A percentile compares a stretch with the other conserved stretches of the same genome.
Conservation (phyloP, 176 grass and related monocot genomes). For the Tuctoria greenei region DNA sequence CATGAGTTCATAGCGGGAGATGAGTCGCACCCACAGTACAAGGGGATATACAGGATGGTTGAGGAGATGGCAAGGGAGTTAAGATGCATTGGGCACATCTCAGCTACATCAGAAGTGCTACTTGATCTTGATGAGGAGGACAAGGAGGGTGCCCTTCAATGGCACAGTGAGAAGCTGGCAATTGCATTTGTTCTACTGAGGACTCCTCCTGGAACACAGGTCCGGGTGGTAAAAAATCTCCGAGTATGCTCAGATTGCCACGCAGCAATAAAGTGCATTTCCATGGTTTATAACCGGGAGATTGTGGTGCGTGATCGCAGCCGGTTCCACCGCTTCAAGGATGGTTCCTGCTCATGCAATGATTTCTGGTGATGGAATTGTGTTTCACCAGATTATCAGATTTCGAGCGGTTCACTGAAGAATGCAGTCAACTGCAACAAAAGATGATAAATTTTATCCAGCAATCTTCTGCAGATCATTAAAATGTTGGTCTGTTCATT, state of each 20-base stretch:
- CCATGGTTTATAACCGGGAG: constrained; percentile 53
- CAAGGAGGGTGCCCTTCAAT: constrained; percentile 62
- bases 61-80: constrained; percentile 69
- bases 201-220: constrained; percentile 45
- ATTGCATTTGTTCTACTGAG: constrained; percentile 58
- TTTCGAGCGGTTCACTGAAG: background rate
- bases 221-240: constrained; percentile 71
- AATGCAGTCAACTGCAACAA: background rate
- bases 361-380: constrained; percentile 66
- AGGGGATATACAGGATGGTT: constrained; percentile 64
- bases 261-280: constrained; percentile 57
- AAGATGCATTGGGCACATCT: constrained; percentile 48
- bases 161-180: constrained; percentile 73
- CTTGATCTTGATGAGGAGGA: constrained; percentile 76
- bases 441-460: background rate
- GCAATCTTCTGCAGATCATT: background rate
- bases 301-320: constrained; percentile 66
- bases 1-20: constrained; percentile 74
- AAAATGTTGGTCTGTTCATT: background rate
- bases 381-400: constrained; percentile 17
- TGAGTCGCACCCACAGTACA: constrained; percentile 49
- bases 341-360: constrained; percentile 62
- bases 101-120: constrained; percentile 51
- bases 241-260: constrained; percentile 64
- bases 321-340: constrained; percentile 65